phyloP scores from a whole-genome alignment of 495 filamentous ascomycete species.

The Zalerion maritima region DNA sequence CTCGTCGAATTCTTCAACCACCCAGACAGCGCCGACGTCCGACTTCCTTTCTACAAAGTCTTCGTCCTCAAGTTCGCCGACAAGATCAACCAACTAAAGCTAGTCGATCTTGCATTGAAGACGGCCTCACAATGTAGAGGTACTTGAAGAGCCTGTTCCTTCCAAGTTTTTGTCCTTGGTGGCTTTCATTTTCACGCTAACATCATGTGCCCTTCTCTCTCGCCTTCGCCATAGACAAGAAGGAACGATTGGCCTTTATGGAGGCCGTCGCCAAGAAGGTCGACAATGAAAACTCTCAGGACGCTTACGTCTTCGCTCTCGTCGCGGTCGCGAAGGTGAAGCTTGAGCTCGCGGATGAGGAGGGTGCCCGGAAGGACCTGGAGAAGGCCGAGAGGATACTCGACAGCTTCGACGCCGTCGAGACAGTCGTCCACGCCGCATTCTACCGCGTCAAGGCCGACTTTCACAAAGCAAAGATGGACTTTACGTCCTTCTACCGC shows the following conservation, averaged over 20 bases:
- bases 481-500: slow-evolving; percentile 92
- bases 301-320: slow-evolving; percentile 89
- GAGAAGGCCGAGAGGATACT: slow-evolving; percentile 76
- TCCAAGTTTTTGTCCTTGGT: neutral
- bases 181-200: no score
- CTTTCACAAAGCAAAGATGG: slow-evolving; percentile 84
- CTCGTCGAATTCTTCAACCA: slow-evolving; percentile 81
- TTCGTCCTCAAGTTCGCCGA: slow-evolving; percentile 94
- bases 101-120: slow-evolving; percentile 76
- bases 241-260: slow-evolving; percentile 80
- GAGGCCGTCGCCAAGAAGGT: slow-evolving; percentile 72
- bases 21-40: slow-evolving; percentile 64
- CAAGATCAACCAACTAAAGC: slow-evolving; percentile 97
- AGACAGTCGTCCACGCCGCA: slow-evolving; percentile 88
- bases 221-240: slow-evolving; percentile 72
- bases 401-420: slow-evolving; percentile 86
- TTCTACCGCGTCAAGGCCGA: slow-evolving; percentile 94
- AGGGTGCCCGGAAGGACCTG: slow-evolving; percentile 68
- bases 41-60: slow-evolving; percentile 77
- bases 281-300: slow-evolving; percentile 82
- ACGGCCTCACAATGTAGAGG: slow-evolving; percentile 78
- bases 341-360: slow-evolving; percentile 57
- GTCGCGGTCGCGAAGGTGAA: slow-evolving; percentile 83
- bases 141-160: slow-evolving; percentile 33
- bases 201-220: slow-evolving; percentile 3